Base-by-base conservation (phyloP, 257 asterid species). In the Solanum appendiculatum region DNA sequence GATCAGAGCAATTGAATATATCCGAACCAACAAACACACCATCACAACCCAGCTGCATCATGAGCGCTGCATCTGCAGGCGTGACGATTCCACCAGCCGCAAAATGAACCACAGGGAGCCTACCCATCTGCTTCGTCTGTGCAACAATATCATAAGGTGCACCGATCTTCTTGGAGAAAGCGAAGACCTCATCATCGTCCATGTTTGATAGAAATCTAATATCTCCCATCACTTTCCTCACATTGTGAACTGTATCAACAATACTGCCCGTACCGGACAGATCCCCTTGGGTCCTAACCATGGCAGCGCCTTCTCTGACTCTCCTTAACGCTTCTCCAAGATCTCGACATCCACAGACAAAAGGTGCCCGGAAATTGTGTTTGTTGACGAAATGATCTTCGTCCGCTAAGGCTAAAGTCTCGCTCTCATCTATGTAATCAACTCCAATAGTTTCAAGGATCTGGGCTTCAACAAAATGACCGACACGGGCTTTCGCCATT, bases 41-140 rank as follows among this genome's bases (percentile, higher is more conserved):
- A 85, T 94, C 98, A 84, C 98, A 94, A 1, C 98, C 98, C 90
- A 96, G 83, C 72, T 95, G 99, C 98, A 95, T 94, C 99, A 95
- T 91, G 85, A 96, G 63, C 2, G 99, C 99, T 0, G 99, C 99
- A 75, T 95, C 99, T 0, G 99, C 98, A 33, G 99, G 98, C 5
- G 99, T 95, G 2, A 68, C 88, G 2, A 96, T 92, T n/a, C 99
- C 99, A 40, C 99, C 99, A 3, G 98, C 92, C 0, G 98, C 98
- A 9, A 96, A 96, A 90, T 95, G 98, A 81, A 95, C 98, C 68
- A 95, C 99, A 31, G 99, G 99, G 66, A 96, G 91, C 93, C 99
- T 90, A 27, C 96, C 96, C 94, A 95, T 92, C 86, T 96, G 98
- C 92, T 95, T 96, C 23, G 98, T 91, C 88, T 96, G 98, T 0